Base-by-base conservation (phyloP, 1,139 yeast genomes). In the Insectozyma bohioensis region DNA sequence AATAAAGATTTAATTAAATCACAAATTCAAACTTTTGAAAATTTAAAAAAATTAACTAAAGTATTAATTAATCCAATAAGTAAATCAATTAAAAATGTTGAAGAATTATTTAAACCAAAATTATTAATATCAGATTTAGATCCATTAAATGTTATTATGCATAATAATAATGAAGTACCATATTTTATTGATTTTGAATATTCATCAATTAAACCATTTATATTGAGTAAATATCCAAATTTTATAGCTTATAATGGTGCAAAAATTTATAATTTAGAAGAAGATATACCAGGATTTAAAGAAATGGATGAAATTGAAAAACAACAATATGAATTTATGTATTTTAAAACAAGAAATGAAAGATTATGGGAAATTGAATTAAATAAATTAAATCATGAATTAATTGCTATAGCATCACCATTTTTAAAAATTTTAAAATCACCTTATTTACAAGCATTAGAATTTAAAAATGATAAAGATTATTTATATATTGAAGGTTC, bases 241-340 rank as follows among this genome's bases (percentile, higher is more conserved):
- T 90, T 88, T 57, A 80, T 87, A 23, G 80, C 85, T 27, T 90
- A 90, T 63, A 80, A 80, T 36, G 97, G 97, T 6, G 88, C 87
- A 38, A 87, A 87, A 59, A 73, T 90, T 37, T 88, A 80, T 65
- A 73, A 83, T 51, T 63, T 81, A 47, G 73, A 76, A 39, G 79
- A 82, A 40, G 95, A 88, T 42, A 72, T 87, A 39, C 87, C 85
- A 26, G 81, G 78, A 32, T 88, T 67, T 55, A 77, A 76, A 6
- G 65, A 72, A 39, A 62, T 88, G 60, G 76, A 77, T 33, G 94
- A 82, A 20, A 63, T 75, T 26, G 95, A 86, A 46, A 77, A 84
- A 60, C 81, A 77, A 46, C 90, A 88, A 52, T 85, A 85, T 49
- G 81, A 81, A 51, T 88, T 84, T 60, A 85, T 88, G 80, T 80